A percentile compares a stretch with the other conserved stretches of the same genome.
phyloP scores from a whole-genome alignment of 495 filamentous ascomycete species.

The Extremus antarcticus region DNA sequence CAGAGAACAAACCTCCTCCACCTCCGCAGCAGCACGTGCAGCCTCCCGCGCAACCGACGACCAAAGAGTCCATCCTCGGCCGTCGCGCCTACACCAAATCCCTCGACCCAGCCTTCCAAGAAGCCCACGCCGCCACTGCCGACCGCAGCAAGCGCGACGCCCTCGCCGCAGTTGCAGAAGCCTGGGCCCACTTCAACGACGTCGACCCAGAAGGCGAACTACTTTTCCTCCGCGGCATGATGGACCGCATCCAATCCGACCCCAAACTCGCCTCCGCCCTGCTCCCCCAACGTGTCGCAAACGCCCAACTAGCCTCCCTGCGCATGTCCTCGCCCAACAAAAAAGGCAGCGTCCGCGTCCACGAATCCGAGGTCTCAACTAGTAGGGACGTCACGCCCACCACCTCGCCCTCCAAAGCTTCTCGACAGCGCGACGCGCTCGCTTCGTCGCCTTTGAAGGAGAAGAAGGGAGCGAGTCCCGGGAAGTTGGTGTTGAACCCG shows the following conservation, averaged over 20 bases:
- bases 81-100: conserved; percentile 67
- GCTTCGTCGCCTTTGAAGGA: conserved; percentile 9
- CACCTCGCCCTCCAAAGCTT: conserved; percentile 7
- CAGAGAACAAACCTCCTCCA: conserved; percentile 16
- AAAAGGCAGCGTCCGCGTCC: background rate
- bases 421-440: background rate
- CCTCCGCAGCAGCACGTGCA: background rate
- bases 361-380: background rate
- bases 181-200: conserved; percentile 72
- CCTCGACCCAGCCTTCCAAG: conserved; percentile 69
- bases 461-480: conserved; percentile 23
- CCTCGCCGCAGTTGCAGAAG: conserved; percentile 66
- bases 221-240: conserved; percentile 61
- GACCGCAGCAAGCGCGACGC: conserved; percentile 67
- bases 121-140: conserved; percentile 68
- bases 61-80: conserved; percentile 72
- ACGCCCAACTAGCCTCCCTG: conserved; percentile 14
- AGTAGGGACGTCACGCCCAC: conserved; percentile 6
- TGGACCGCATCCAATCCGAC: conserved; percentile 45
- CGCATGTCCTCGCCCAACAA: conserved; percentile 13
- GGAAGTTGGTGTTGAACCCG: conserved; percentile 64
- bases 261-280: conserved; percentile 28
- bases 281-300: conserved; percentile 20
- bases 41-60: conserved; percentile 37
- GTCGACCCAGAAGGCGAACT: conserved; percentile 87